Evolutionary conservation across 306 rosid genomes (phyloP).

Genomic region (Hippophae gyantsensis): DNA sequence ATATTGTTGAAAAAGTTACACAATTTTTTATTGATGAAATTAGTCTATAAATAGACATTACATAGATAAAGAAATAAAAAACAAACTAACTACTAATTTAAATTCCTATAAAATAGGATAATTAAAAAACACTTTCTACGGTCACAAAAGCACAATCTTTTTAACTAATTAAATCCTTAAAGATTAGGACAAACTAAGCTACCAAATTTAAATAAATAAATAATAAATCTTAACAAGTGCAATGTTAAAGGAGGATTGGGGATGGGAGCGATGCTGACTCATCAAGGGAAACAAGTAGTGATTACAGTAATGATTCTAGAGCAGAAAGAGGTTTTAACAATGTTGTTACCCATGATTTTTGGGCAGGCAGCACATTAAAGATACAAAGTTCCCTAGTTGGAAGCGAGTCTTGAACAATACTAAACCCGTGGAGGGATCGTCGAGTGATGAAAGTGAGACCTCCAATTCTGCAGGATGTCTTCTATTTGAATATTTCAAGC

Average conservation of each 20-base stretch:
- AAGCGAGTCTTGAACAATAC: constrained; percentile 36
- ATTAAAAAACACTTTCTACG: no score
- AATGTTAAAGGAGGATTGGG: constrained; percentile 48
- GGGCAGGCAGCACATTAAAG: constrained; percentile 29
- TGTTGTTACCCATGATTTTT: constrained; percentile 25
- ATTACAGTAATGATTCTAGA: constrained; percentile 54
- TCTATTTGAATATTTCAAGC: constrained; percentile 63
- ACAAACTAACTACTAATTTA: no score
- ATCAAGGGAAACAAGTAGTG: constrained; percentile 76
- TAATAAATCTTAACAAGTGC: no score
- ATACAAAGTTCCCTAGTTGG: constrained; percentile 33
- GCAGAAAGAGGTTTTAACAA: constrained; percentile 40
- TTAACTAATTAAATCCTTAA: no score
- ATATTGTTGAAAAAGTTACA: no score
- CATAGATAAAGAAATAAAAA: no score
- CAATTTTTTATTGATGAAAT: no score
- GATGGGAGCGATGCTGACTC: constrained; percentile 80
- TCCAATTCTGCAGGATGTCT: constrained; percentile 53
- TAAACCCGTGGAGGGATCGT: constrained; percentile 45
- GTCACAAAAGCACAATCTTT: no score
- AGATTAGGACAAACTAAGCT: no score
- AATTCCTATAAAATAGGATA: no score
- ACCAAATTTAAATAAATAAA: no score
- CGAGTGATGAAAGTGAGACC: constrained; percentile 64
- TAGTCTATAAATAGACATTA: no score